These are phyloP conservation scores for Saxophila tyrrhenica DNA, from an alignment of 495 filamentous ascomycete genomes.

Conservation along the genomic window DNA sequence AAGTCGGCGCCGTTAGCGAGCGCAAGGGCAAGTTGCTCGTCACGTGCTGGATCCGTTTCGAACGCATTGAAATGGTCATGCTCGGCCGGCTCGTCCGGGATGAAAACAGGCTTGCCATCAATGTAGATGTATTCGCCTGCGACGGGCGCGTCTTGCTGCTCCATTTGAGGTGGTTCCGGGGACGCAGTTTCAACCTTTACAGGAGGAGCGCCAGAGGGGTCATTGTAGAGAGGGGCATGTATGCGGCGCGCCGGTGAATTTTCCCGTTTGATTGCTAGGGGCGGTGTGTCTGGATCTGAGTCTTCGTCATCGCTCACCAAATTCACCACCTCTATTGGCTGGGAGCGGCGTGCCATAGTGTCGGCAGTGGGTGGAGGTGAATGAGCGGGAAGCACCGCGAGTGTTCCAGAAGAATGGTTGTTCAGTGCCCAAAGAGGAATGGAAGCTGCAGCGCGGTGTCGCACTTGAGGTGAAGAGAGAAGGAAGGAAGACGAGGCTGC, in stretches of 20 bases:
- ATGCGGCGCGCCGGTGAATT: no score
- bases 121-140: constrained; percentile 7
- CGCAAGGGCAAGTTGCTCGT: background rate
- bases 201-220: background rate
- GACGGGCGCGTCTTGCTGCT: background rate
- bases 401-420: no score
- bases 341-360: background rate
- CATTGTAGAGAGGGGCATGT: background rate
- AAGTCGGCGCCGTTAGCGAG: background rate
- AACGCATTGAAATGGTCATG: background rate
- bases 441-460: no score
- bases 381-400: no score
- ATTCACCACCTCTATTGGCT: constrained; percentile 9
- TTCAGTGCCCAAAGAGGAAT: no score
- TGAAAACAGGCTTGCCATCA: constrained; percentile 17
- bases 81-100: constrained; percentile 12
- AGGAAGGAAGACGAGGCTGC: background rate
- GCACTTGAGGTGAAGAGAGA: no score
- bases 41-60: background rate
- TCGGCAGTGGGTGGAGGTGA: background rate
- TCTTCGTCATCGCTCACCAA: constrained; percentile 8
- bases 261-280: background rate
- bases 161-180: background rate
- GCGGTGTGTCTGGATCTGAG: no score
- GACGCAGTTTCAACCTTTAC: background rate